Evolutionary conservation across 441 rosid genomes (phyloP), one percentile per base, ranked within the genome.

Genomic region (Monsonia emarginata): DNA sequence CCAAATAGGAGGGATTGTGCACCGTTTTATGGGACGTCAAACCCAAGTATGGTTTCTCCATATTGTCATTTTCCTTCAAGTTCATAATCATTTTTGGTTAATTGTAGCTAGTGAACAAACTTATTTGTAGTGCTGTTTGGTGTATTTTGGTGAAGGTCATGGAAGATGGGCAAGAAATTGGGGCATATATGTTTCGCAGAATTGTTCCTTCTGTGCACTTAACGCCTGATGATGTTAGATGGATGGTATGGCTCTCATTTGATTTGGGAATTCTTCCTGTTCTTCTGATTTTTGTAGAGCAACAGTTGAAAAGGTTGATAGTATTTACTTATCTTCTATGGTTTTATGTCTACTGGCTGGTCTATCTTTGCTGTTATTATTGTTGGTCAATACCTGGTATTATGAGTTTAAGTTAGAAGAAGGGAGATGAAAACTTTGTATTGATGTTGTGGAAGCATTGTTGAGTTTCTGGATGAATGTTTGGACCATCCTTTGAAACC

Each of bases 91-190:
- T n/a, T 11, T 67, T 58, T 50, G 26, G 13, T 61, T 61, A 61
- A 68, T 54, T 36, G 22, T 64, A 22, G 26, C 25, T 22, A 57
- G 32, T 30, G 27, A 5, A 18, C 54, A 40, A 40, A 58, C 63
- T 59, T 27, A 16, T 60, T 27, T 66, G 58, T 62, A 72, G 19
- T 61, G 40, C 61, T 73, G 69, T 69, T 70, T 71, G 64, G 38
- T 69, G 32, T 44, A 34, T 74, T 66, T 44, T 72, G 31, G 28
- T 18, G 65, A 76, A 89, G 98, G 96, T 93, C 8, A 86, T 94
- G 93, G 98, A 93, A 79, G 96, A 94, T 74, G 96, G 85, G 78
- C 87, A 79, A 78, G 98, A 94, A 81, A 87, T 88, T 16, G 88
- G 76, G n/a, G 93, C 97, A 1, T 90, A 86, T 71, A 94, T 90